Percentiles rank a stretch among this genome's conserved stretches.
phyloP scores from a whole-genome alignment of 768 basidiomycete species.

The Leccinum broughii region DNA sequence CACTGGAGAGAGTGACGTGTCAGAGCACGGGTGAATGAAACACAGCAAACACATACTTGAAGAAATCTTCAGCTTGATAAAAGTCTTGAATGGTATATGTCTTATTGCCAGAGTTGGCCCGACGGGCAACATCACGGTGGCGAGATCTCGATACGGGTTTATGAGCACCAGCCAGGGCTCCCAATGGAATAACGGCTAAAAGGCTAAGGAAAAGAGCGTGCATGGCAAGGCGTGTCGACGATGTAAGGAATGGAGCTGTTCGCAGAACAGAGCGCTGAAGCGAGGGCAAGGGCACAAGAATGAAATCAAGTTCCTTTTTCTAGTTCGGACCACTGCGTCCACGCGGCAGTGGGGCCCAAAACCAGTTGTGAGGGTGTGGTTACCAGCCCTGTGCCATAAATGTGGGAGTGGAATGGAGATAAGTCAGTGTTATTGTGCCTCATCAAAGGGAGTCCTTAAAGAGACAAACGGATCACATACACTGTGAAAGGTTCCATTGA shows the following conservation, averaged over 20 bases:
- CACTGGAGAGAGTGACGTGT: constrained; percentile 37
- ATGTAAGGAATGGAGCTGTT: constrained; percentile 11
- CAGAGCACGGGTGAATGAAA: background rate
- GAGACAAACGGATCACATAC: background rate
- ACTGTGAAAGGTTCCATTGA: constrained; percentile 1
- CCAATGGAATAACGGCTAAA: constrained; percentile 33
- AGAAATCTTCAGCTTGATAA: constrained; percentile 55
- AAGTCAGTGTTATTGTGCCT: constrained; percentile 11
- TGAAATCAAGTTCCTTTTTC: background rate
- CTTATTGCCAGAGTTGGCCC: constrained; percentile 19
- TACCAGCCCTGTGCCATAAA: constrained; percentile 21
- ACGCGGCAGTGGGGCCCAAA: constrained; percentile 2
- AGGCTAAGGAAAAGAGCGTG: constrained; percentile 34
- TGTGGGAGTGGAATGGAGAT: constrained; percentile 7
- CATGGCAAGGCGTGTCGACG: constrained; percentile 26
- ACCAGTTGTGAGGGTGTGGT: constrained; percentile 4
- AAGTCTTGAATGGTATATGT: constrained; percentile 40
- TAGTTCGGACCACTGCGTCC: background rate
- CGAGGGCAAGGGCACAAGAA: background rate
- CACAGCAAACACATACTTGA: constrained; percentile 46
- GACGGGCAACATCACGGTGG: constrained; percentile 28
- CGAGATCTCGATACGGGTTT: constrained; percentile 27
- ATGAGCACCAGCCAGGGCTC: constrained; percentile 40
- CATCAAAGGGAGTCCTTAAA: constrained; percentile 1
- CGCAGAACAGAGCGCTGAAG: background rate